Conservation (phyloP, 192 early-diverging fungal species). For the Coemansia sp. region DNA sequence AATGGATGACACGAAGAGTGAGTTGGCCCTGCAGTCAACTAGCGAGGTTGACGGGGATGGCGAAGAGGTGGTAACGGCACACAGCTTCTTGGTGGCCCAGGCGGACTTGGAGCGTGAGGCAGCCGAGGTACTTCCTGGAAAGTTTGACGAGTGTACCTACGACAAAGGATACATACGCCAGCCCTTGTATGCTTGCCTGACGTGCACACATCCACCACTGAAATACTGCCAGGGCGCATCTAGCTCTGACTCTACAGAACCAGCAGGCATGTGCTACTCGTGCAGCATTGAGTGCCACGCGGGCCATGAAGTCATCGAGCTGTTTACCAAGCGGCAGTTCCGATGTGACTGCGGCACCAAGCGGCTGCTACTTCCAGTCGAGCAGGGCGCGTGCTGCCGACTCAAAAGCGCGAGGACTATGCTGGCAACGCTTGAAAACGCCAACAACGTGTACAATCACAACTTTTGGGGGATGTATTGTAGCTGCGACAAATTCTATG, state of each 20-base stretch:
- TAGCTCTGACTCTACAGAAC: not conserved
- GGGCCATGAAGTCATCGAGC: slow-evolving; percentile 79
- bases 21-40: not conserved
- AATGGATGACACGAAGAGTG: not conserved
- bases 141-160: slow-evolving; percentile 75
- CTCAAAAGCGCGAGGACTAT: slow-evolving; percentile 26
- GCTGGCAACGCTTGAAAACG: slow-evolving; percentile 51
- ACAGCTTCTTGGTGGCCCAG: slow-evolving; percentile 34
- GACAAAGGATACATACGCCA: slow-evolving; percentile 76
- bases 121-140: slow-evolving; percentile 62
- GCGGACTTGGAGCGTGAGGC: slow-evolving; percentile 54
- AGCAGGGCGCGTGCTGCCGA: slow-evolving; percentile 23
- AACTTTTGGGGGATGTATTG: slow-evolving; percentile 86
- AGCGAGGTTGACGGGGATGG: slow-evolving; percentile 1
- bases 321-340: slow-evolving; percentile 83
- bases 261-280: slow-evolving; percentile 72
- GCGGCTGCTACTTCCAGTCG: slow-evolving; percentile 24
- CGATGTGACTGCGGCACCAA: slow-evolving; percentile 87
- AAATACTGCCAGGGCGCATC: slow-evolving; percentile 14
- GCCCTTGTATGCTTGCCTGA: slow-evolving; percentile 78
- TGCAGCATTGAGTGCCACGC: slow-evolving; percentile 78
- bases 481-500: slow-evolving; percentile 78
- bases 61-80: slow-evolving; percentile 37
- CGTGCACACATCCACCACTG: slow-evolving; percentile 59
- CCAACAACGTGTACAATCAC: slow-evolving; percentile 77